These are phyloP conservation scores for Fusarium pilosicola DNA, from an alignment of 2,329 filamentous ascomycete species.

Conservation along the genomic window DNA sequence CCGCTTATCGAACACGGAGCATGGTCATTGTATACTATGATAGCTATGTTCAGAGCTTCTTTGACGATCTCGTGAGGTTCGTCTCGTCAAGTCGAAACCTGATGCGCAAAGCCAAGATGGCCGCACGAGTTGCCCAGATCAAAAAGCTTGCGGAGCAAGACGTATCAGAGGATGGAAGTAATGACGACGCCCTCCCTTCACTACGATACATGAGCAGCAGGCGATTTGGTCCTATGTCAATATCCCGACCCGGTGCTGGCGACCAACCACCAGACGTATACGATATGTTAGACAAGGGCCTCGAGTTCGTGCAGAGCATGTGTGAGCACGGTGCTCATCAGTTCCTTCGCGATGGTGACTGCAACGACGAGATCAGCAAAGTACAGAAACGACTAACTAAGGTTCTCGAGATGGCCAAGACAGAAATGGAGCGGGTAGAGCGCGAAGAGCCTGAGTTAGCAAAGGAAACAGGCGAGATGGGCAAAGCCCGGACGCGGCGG, in stretches of 20 bases:
- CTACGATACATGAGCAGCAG: constrained; percentile 51
- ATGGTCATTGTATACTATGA: constrained; percentile 95
- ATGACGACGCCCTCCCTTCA: constrained; percentile 54
- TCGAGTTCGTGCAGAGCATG: constrained; percentile 82
- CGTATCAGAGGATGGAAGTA: constrained; percentile 60
- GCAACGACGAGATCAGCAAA: constrained; percentile 78
- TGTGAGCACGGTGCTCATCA: constrained; percentile 91
- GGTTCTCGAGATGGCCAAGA: constrained; percentile 68
- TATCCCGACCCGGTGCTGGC: constrained; percentile 40
- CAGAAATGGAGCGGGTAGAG: constrained; percentile 66
- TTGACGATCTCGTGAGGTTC: constrained; percentile 84
- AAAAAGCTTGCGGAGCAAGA: constrained; percentile 69
- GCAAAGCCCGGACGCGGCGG: constrained; percentile 60
- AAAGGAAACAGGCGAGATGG: constrained; percentile 51
- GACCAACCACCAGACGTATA: constrained; percentile 62
- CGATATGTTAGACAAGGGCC: constrained; percentile 78
- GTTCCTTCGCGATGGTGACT: constrained; percentile 88
- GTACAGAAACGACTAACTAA: constrained; percentile 73
- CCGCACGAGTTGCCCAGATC: constrained; percentile 76
- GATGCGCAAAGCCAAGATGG: constrained; percentile 89
- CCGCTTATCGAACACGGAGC: constrained; percentile 74
- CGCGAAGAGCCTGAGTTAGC: constrained; percentile 61
- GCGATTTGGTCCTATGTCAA: constrained; percentile 46
- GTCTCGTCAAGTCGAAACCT: constrained; percentile 83
- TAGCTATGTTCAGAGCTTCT: constrained; percentile 82